Evolutionary conservation across 257 asterid species (phyloP).

Genomic region (Solanum virginianum): DNA sequence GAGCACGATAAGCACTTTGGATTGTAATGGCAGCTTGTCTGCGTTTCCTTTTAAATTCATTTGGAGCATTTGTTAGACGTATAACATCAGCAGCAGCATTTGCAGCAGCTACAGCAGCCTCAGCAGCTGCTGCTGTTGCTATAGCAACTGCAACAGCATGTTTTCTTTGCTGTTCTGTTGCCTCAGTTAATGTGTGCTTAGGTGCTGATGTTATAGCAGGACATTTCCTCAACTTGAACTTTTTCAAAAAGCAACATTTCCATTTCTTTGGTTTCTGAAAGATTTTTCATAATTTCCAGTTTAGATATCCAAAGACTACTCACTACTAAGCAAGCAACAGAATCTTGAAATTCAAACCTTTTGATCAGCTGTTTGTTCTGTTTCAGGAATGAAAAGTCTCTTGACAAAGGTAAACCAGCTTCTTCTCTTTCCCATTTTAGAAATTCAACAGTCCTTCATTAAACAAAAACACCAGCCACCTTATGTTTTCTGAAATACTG

Average conservation of each 20-base stretch:
- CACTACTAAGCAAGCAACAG: neutral
- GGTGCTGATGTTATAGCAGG: constrained; percentile 37
- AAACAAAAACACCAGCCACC: neutral
- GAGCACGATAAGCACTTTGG: constrained; percentile 59
- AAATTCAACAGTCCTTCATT: neutral
- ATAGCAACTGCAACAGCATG: constrained; percentile 63
- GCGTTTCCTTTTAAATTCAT: constrained; percentile 13
- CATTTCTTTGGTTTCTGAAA: constrained; percentile 43
- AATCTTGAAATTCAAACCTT: constrained; percentile 28
- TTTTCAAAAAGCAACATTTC: constrained; percentile 35
- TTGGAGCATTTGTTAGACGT: constrained; percentile 44
- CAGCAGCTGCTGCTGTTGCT: constrained; percentile 86
- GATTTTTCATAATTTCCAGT: neutral
- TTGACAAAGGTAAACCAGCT: constrained; percentile 62
- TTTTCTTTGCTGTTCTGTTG: constrained; percentile 54
- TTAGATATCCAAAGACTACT: neutral
- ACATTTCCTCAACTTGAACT: constrained; percentile 30
- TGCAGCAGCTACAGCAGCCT: constrained; percentile 87
- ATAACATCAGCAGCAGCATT: constrained; percentile 94
- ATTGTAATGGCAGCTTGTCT: constrained; percentile 39
- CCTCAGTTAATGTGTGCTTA: constrained; percentile 34
- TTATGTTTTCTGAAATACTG: neutral
- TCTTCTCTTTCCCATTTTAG: constrained; percentile 53
- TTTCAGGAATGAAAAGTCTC: constrained; percentile 35
- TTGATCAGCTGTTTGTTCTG: constrained; percentile 33